Percentiles rank a stretch among this genome's conserved stretches.
phyloP scores from a whole-genome alignment of 2,329 filamentous ascomycete species.

The Rutstroemia sp. region DNA sequence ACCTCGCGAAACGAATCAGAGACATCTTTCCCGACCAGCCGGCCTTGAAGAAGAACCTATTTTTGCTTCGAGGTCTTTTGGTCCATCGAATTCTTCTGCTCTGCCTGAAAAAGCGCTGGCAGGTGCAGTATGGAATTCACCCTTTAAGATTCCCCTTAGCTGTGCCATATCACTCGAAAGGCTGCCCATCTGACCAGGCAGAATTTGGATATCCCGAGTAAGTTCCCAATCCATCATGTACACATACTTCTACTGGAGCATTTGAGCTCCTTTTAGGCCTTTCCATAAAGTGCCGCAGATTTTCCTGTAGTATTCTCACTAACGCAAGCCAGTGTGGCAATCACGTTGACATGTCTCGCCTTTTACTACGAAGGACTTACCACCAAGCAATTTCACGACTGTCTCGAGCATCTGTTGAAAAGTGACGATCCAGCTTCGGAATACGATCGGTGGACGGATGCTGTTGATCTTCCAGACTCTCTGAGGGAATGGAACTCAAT shows the following conservation, averaged over 20 bases:
- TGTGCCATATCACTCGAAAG: too few relatives aligned
- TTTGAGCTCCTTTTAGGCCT: not conserved
- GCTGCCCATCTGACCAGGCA: slow-evolving; percentile 50
- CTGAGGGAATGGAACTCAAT: slow-evolving; percentile 48
- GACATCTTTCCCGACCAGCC: slow-evolving; percentile 30
- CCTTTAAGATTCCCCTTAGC: slow-evolving; percentile 40
- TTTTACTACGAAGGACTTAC: slow-evolving; percentile 59
- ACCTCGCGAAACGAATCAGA: slow-evolving; percentile 21
- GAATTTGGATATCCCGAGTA: slow-evolving; percentile 61
- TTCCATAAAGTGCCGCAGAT: too few relatives aligned
- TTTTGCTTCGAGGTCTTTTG: slow-evolving; percentile 57
- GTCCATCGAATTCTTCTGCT: slow-evolving; percentile 47
- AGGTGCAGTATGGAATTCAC: slow-evolving; percentile 54
- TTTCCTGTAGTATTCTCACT: not conserved
- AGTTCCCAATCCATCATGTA: not conserved
- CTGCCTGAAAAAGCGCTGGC: slow-evolving; percentile 47
- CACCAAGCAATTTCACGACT: slow-evolving; percentile 40
- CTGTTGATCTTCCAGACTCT: slow-evolving; percentile 35
- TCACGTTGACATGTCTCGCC: slow-evolving; percentile 55
- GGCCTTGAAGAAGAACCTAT: slow-evolving; percentile 32
- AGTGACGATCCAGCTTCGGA: slow-evolving; percentile 45
- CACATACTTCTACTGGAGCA: not conserved
- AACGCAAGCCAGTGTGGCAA: slow-evolving; percentile 37
- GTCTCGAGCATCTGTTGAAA: slow-evolving; percentile 44
- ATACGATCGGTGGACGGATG: slow-evolving; percentile 44